Evolutionary conservation across 1,139 yeast genomes (phyloP), one percentile per base, ranked within the genome.

Genomic region (Saccharomyces hybrid): DNA sequence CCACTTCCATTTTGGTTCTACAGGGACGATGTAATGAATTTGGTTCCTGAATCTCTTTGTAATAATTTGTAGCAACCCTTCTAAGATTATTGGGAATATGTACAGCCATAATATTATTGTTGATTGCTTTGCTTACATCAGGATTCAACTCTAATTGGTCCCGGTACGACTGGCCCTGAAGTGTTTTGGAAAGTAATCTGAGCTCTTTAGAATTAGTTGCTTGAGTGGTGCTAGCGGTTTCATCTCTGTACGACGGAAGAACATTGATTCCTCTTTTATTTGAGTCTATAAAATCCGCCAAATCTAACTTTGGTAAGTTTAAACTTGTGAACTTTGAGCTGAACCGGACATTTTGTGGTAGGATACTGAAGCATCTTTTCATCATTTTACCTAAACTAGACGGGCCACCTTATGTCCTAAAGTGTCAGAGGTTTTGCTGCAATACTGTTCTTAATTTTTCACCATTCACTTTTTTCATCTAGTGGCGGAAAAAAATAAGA

Each of bases 1-100:
- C 96, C 2, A 87, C 86, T 54, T 88, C 95, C 52, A 83, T 70
- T 1, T 77, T 70, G 5, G 81, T 78, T 14, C 79, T 80, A 0
- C 86, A 79, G 6, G 72, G 70, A 49, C 73, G 69, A 58, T 83
- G 86, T 3, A 84, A 67, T 55, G 50, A 46, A 16, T 79, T 81
- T 2, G 75, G 75, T 50, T 79, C 77, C 47, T 74, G 74, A 52
- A 85, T 61, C 30, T 75, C 71, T 52, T 81, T 77, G 63, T 73
- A 83, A 50, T 80, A 74, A 54, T 70, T 74, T 27, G 82, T 85
- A 2, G 80, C 84, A 41, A 80, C 74, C 52, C 78, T 77, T 58
- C 87, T 75, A 51, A 86, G 69, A 53, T 77, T 74, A 58, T 76
- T 81, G 0, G 91, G 90, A 7, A 75, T 69, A 38, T 81, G 76